These are phyloP conservation scores for Arthrobotrys conoides DNA, from an alignment of 2,329 filamentous ascomycete genomes.

Conservation along the genomic window DNA sequence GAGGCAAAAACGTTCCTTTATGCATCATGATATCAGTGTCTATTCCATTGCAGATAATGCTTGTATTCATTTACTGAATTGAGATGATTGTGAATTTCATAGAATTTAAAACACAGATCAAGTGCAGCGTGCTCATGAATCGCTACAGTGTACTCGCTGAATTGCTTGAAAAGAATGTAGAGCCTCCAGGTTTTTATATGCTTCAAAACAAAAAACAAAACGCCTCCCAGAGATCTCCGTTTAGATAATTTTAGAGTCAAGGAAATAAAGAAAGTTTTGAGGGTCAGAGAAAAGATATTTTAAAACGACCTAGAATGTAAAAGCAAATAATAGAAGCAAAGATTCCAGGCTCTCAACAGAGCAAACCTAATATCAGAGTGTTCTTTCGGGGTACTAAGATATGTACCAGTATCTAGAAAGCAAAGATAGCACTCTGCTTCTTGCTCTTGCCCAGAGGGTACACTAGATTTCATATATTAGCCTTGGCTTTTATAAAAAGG, in stretches of 20 bases:
- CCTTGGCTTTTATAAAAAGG: neutral
- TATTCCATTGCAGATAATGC: neutral
- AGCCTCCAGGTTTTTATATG: conserved; percentile 1
- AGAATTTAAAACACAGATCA: neutral
- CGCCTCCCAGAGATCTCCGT: conserved; percentile 34
- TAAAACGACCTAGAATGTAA: conserved; percentile 2
- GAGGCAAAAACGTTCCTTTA: neutral
- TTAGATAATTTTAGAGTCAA: neutral
- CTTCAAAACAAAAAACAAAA: conserved; percentile 7
- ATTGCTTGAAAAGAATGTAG: conserved; percentile 29
- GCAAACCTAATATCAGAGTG: neutral
- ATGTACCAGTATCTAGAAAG: conserved; percentile 36
- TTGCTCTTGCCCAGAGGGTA: conserved; percentile 58
- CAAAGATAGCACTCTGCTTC: conserved; percentile 56
- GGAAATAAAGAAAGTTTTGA: conserved; percentile 1
- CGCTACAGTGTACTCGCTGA: conserved; percentile 11
- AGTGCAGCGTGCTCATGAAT: neutral
- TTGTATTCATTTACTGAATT: neutral
- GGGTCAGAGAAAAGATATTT: neutral
- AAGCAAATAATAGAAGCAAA: neutral
- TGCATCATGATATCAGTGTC: neutral
- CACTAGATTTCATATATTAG: conserved; percentile 41
- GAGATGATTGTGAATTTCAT: neutral
- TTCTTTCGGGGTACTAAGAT: neutral
- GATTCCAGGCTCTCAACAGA: neutral